Percentiles rank a stretch among this genome's conserved stretches.
Evolutionary conservation across 2,329 filamentous ascomycete species (phyloP).

Genomic region (Aspergillaceae sp.): DNA sequence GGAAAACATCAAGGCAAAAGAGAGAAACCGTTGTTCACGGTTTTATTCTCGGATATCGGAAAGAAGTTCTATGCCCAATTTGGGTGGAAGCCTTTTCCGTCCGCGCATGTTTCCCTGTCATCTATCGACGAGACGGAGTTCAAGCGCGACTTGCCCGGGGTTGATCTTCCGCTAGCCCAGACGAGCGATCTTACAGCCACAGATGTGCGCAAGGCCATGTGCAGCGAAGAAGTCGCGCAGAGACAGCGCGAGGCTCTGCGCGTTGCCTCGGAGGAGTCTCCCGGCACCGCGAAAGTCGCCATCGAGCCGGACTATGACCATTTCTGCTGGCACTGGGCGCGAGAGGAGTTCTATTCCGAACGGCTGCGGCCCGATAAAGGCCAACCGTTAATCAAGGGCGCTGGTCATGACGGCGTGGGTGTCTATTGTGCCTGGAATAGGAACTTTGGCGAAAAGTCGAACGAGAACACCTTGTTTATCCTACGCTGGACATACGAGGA

Average conservation of each 20-base stretch:
- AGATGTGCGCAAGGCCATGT: slow-evolving; percentile 38
- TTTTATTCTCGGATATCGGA: slow-evolving; percentile 81
- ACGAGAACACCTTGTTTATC: slow-evolving; percentile 35
- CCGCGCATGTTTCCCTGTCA: slow-evolving; percentile 60
- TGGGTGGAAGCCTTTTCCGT: slow-evolving; percentile 69
- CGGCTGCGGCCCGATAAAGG: slow-evolving; percentile 48
- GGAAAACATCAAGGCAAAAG: slow-evolving; percentile 3
- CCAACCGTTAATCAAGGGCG: slow-evolving; percentile 58
- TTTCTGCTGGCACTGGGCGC: slow-evolving; percentile 67
- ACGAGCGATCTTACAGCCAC: slow-evolving; percentile 24
- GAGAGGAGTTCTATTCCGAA: slow-evolving; percentile 68
- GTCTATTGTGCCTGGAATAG: slow-evolving; percentile 37
- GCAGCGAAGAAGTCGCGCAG: slow-evolving; percentile 54
- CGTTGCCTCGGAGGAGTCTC: slow-evolving; percentile 31
- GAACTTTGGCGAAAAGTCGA: slow-evolving; percentile 27
- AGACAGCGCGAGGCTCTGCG: slow-evolving; percentile 58
- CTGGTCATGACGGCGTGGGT: slow-evolving; percentile 45
- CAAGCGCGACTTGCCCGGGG: slow-evolving; percentile 12
- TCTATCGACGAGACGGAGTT: slow-evolving; percentile 25
- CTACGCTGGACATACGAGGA: slow-evolving; percentile 36
- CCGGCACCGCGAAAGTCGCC: slow-evolving; percentile 49
- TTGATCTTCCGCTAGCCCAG: slow-evolving; percentile 13
- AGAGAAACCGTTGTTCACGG: slow-evolving; percentile 54
- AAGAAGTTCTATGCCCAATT: slow-evolving; percentile 68
- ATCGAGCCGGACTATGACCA: slow-evolving; percentile 59